These are phyloP conservation scores for Monosporozyma unispora DNA, from an alignment of 805 yeast genomes.

Conservation along the genomic window DNA sequence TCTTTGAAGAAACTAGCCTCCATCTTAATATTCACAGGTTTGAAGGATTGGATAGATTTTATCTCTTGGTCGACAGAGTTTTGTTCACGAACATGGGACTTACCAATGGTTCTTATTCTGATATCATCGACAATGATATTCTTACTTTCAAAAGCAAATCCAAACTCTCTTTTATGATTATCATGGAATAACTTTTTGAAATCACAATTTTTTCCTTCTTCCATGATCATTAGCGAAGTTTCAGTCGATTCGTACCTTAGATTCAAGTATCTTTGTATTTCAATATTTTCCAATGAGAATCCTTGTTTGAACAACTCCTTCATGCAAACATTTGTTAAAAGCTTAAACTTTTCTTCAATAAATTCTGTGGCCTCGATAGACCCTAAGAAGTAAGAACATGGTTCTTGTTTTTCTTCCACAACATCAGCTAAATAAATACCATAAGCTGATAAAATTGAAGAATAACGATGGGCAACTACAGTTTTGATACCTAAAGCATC, in stretches of 20 bases:
- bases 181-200: slow-evolving; percentile 41
- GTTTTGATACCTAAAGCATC: slow-evolving; percentile 56
- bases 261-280: slow-evolving; percentile 59
- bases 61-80: slow-evolving; percentile 47
- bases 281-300: slow-evolving; percentile 36
- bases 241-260: slow-evolving; percentile 86
- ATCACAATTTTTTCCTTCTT: slow-evolving; percentile 22
- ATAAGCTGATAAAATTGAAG: slow-evolving; percentile 78
- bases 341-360: slow-evolving; percentile 39
- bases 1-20: slow-evolving; percentile 33
- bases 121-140: slow-evolving; percentile 62
- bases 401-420: slow-evolving; percentile 71
- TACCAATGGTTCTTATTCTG: slow-evolving; percentile 67
- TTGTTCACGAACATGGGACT: slow-evolving; percentile 36
- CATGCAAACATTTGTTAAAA: slow-evolving; percentile 37
- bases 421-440: slow-evolving; percentile 85
- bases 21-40: slow-evolving; percentile 19
- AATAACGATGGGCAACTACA: slow-evolving; percentile 69
- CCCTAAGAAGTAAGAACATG: slow-evolving; percentile 42
- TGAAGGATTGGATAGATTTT: slow-evolving; percentile 24
- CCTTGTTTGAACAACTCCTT: slow-evolving; percentile 45
- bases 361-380: slow-evolving; percentile 18
- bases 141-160: slow-evolving; percentile 51
- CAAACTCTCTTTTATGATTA: slow-evolving; percentile 62
- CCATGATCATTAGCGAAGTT: slow-evolving; percentile 65